A percentile compares a stretch with the other conserved stretches of the same genome.
phyloP scores from a whole-genome alignment of 2,329 filamentous ascomycete genomes.

The Amphichorda felina region DNA sequence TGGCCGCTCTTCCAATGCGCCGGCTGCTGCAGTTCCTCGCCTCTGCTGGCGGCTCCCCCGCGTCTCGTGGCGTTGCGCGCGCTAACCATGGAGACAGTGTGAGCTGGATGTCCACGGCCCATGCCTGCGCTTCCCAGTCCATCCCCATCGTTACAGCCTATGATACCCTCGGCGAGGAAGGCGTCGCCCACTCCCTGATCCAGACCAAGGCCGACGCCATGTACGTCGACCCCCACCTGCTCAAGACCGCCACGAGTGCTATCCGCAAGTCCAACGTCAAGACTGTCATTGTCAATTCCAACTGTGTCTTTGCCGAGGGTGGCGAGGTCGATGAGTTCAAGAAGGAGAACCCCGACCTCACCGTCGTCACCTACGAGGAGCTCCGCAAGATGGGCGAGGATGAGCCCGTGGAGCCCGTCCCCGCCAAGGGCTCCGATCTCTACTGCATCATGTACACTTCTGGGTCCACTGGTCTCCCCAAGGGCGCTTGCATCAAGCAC shows the following conservation, averaged over 20 bases:
- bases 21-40: background rate
- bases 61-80: too few species aligned
- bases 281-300: slow-evolving; percentile 51
- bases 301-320: slow-evolving; percentile 36
- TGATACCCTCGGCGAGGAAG: slow-evolving; percentile 78
- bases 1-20: too few species aligned
- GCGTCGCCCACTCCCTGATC: slow-evolving; percentile 73
- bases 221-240: slow-evolving; percentile 74
- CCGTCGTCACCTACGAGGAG: slow-evolving; percentile 41
- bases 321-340: slow-evolving; percentile 44
- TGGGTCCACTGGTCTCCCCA: slow-evolving; percentile 78
- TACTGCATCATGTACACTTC: slow-evolving; percentile 85
- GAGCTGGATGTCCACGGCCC: slow-evolving; percentile 76
- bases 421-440: slow-evolving; percentile 62
- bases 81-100: slow-evolving; percentile 32
- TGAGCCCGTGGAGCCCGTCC: slow-evolving; percentile 58
- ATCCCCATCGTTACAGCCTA: slow-evolving; percentile 91
- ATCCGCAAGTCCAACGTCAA: slow-evolving; percentile 46
- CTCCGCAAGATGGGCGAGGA: slow-evolving; percentile 47
- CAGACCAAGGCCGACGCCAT: slow-evolving; percentile 75
- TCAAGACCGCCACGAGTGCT: slow-evolving; percentile 45
- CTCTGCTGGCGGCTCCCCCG: background rate
- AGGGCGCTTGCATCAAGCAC: slow-evolving; percentile 78
- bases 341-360: slow-evolving; percentile 40
- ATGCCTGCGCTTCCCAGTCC: slow-evolving; percentile 69